Evolutionary conservation across 2,329 filamentous ascomycete genomes (phyloP).

Genomic region (Colletotrichum truncatum): DNA sequence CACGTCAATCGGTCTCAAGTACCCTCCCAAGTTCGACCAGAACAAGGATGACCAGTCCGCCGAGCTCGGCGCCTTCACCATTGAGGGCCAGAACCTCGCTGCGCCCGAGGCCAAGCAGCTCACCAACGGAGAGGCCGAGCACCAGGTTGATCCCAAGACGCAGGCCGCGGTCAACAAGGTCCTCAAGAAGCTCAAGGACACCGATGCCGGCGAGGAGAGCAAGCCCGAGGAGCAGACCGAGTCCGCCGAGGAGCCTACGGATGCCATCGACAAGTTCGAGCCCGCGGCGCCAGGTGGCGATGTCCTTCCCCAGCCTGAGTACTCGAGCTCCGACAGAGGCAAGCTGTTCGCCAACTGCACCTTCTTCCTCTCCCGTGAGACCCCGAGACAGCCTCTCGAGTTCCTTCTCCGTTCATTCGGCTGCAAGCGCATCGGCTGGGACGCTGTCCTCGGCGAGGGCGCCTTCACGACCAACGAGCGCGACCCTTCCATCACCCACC

Average conservation of each 20-base stretch:
- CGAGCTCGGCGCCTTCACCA: slow-evolving; percentile 88
- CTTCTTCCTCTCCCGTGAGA: slow-evolving; percentile 93
- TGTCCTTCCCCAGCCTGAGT: slow-evolving; percentile 80
- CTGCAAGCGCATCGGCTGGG: slow-evolving; percentile 96
- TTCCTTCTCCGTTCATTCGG: slow-evolving; percentile 94
- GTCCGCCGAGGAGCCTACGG: slow-evolving; percentile 53
- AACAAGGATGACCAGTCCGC: slow-evolving; percentile 88
- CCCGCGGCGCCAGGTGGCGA: slow-evolving; percentile 86
- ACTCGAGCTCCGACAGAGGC: slow-evolving; percentile 71
- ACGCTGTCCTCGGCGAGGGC: slow-evolving; percentile 87
- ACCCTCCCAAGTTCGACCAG: slow-evolving; percentile 92
- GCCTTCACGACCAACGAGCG: slow-evolving; percentile 91
- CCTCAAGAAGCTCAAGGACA: slow-evolving; percentile 71
- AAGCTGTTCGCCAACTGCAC: slow-evolving; percentile 89
- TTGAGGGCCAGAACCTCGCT: slow-evolving; percentile 77
- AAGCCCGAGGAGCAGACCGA: slow-evolving; percentile 49
- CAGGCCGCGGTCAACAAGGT: slow-evolving; percentile 76
- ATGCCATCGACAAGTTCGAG: slow-evolving; percentile 91
- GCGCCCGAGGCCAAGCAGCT: slow-evolving; percentile 64
- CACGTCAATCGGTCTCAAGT: slow-evolving; percentile 89
- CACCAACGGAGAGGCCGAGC: slow-evolving; percentile 54
- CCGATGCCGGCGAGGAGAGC: slow-evolving; percentile 53
- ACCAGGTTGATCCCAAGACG: slow-evolving; percentile 68
- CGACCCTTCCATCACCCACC: slow-evolving; percentile 91
- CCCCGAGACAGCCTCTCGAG: slow-evolving; percentile 88